These are phyloP conservation scores for Fraxinus velutina DNA, from an alignment of 305 asterid genomes.

Conservation along the genomic window DNA sequence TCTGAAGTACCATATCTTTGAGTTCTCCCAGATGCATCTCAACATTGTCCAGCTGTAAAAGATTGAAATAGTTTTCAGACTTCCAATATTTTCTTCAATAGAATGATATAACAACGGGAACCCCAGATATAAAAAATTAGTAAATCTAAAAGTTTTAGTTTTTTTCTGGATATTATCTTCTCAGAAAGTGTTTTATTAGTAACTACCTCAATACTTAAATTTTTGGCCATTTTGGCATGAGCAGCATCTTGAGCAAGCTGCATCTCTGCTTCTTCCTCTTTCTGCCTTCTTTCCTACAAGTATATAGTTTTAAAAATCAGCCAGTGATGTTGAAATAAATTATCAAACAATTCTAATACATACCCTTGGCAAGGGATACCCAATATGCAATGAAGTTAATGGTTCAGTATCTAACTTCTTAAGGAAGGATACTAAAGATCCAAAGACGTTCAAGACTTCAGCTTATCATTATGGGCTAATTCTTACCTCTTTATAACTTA, in stretches of 20 bases:
- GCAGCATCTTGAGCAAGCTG: slow-evolving; percentile 63
- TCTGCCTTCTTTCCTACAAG: slow-evolving; percentile 51
- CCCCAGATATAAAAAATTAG: slow-evolving; percentile 1
- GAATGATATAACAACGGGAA: neutral
- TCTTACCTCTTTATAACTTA: neutral
- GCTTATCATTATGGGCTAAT: neutral
- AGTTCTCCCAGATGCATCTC: slow-evolving; percentile 60
- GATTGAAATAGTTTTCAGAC: slow-evolving; percentile 21
- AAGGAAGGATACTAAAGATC: neutral
- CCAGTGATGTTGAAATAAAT: slow-evolving; percentile 12
- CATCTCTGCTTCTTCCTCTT: slow-evolving; percentile 59
- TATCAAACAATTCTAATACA: neutral
- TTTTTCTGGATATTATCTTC: neutral
- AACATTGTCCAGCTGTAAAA: slow-evolving; percentile 64
- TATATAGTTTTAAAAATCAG: slow-evolving; percentile 21
- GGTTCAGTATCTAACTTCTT: neutral
- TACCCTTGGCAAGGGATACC: neutral
- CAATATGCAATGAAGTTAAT: neutral
- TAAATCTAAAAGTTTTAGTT: neutral
- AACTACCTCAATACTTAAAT: slow-evolving; percentile 45
- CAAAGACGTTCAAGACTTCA: slow-evolving; percentile 1
- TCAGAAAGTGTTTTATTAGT: neutral
- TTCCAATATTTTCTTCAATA: slow-evolving; percentile 6
- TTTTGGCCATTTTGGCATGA: slow-evolving; percentile 59
- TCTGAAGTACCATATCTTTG: slow-evolving; percentile 60